Percentiles rank a stretch among this genome's conserved stretches.
Conservation (phyloP, 116 monocot genomes). For the Thalassia testudinum region DNA sequence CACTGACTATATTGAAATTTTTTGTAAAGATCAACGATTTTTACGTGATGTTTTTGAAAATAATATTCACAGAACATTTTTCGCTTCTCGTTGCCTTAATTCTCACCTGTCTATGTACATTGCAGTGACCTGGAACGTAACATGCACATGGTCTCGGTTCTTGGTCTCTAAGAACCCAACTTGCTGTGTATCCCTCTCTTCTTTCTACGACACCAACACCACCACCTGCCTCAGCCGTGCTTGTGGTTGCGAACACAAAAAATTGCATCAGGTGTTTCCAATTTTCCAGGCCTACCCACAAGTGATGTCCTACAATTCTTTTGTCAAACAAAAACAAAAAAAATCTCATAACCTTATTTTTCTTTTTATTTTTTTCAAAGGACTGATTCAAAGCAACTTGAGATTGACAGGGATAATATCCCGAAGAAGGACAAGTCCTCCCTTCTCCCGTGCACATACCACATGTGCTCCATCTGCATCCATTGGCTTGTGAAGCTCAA, state of each 20-base stretch:
- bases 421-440: slow-evolving; percentile 24
- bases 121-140: slow-evolving; percentile 23
- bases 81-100: no score
- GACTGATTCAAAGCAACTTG: slow-evolving; percentile 34
- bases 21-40: no score
- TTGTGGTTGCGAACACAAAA: slow-evolving; percentile 11
- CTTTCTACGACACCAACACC: slow-evolving; percentile 19
- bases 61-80: no score
- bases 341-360: no score
- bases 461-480: slow-evolving; percentile 25
- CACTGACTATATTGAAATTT: no score
- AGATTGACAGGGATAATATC: slow-evolving; percentile 17
- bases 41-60: no score
- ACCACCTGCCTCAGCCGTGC: slow-evolving; percentile 12
- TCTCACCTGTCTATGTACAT: not conserved
- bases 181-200: slow-evolving; percentile 26
- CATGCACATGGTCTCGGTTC: slow-evolving; percentile 18
- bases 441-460: slow-evolving; percentile 21
- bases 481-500: slow-evolving; percentile 35
- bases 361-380: slow-evolving; percentile 12
- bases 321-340: not conserved
- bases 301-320: no score
- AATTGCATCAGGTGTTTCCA: slow-evolving; percentile 4
- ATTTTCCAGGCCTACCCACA: not conserved
- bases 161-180: slow-evolving; percentile 9